Percentiles rank a stretch among this genome's conserved stretches.
Evolutionary conservation across 257 asterid species (phyloP).

Genomic region (Rehmannia glutinosa): DNA sequence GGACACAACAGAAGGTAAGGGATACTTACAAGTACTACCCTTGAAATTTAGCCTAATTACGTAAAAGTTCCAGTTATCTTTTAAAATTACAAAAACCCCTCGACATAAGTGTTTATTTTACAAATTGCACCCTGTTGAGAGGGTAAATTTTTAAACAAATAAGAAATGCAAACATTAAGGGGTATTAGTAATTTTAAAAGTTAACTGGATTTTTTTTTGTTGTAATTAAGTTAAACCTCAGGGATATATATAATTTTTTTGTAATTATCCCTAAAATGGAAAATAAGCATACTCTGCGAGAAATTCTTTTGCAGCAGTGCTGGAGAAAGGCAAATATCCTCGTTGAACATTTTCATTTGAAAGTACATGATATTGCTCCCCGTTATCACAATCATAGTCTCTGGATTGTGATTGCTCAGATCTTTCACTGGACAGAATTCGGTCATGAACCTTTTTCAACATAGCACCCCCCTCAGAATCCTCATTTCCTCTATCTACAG

Average conservation of each 20-base stretch:
- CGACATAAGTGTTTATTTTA: neutral
- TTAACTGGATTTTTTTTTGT: neutral
- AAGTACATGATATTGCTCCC: constrained; percentile 17
- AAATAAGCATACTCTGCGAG: constrained; percentile 60
- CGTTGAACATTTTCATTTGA: constrained; percentile 31
- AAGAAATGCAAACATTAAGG: neutral
- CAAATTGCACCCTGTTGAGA: no score
- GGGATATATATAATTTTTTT: no score
- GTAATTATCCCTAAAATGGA: neutral
- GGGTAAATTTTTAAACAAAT: neutral
- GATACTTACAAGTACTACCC: neutral
- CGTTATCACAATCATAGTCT: constrained; percentile 24
- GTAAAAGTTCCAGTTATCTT: neutral
- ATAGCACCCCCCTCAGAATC: constrained; percentile 29
- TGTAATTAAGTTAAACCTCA: neutral
- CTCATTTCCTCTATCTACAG: constrained; percentile 26
- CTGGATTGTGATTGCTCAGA: constrained; percentile 31
- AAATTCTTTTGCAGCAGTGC: constrained; percentile 56
- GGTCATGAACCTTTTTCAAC: constrained; percentile 31
- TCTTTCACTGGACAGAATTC: constrained; percentile 27
- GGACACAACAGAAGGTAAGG: neutral
- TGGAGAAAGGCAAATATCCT: constrained; percentile 38
- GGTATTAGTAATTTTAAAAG: neutral
- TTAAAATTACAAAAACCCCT: neutral
- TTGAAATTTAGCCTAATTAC: no score